Evolutionary conservation across 208 protist species (phyloP).

Genomic region (Leishmania mexicana): DNA sequence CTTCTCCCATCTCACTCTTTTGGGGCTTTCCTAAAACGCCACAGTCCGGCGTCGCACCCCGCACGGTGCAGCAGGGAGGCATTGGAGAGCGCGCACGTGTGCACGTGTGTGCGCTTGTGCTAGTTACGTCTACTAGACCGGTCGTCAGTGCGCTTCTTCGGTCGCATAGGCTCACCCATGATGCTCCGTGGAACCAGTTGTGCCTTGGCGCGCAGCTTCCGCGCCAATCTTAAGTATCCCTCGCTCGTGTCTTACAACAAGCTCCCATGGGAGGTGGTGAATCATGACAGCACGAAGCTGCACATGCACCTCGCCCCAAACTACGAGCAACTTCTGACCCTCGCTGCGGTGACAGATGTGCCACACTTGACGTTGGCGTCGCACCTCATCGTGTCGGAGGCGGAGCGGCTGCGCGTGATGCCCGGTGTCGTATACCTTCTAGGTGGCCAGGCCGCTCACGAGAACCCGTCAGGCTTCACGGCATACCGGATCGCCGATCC

Average conservation of each 20-base stretch:
- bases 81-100: background rate
- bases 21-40: background rate
- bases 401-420: slow-evolving; percentile 68
- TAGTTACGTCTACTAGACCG: background rate
- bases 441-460: slow-evolving; percentile 15
- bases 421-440: slow-evolving; percentile 78
- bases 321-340: slow-evolving; percentile 79
- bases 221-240: slow-evolving; percentile 83
- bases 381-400: slow-evolving; percentile 47
- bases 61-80: background rate
- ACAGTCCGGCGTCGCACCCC: background rate
- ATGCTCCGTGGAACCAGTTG: slow-evolving; percentile 45
- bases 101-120: background rate
- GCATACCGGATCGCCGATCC: slow-evolving; percentile 58
- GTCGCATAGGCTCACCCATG: background rate
- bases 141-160: slow-evolving; percentile 4
- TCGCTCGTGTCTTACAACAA: slow-evolving; percentile 91
- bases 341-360: slow-evolving; percentile 58
- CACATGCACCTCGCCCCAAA: slow-evolving; percentile 85
- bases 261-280: slow-evolving; percentile 85
- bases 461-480: slow-evolving; percentile 51
- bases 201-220: slow-evolving; percentile 51
- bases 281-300: slow-evolving; percentile 68
- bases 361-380: slow-evolving; percentile 45
- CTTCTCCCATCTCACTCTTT: background rate